Percentiles rank a stretch among this genome's conserved stretches.
These are phyloP conservation scores for Suzukiozyma palmioleophila DNA, from an alignment of 1,139 yeast species.

Conservation along the genomic window DNA sequence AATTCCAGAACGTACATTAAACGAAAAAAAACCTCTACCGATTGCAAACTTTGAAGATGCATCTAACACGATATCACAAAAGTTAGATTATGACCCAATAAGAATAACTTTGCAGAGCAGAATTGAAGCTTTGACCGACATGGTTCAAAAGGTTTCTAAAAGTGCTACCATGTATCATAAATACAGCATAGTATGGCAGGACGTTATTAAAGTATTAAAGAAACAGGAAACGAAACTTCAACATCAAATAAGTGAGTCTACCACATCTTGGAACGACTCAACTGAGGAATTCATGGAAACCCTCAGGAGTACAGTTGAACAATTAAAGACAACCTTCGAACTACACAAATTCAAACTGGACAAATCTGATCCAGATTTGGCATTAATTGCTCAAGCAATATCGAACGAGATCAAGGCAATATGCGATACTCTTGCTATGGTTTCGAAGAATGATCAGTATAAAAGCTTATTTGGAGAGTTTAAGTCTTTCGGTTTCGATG, in stretches of 20 bases:
- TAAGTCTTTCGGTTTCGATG: not conserved
- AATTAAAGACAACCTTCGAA: constrained; percentile 1
- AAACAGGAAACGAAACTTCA: constrained; percentile 24
- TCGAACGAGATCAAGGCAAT: constrained; percentile 1
- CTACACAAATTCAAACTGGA: constrained; percentile 1
- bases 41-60: constrained; percentile 23
- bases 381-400: not conserved
- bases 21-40: not conserved
- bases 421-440: constrained; percentile 1
- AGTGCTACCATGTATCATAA: constrained; percentile 28
- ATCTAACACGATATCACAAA: constrained; percentile 29
- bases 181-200: constrained; percentile 34
- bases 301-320: constrained; percentile 2
- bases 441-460: constrained; percentile 1
- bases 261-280: constrained; percentile 5
- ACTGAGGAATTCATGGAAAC: not conserved
- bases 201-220: constrained; percentile 26
- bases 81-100: constrained; percentile 34
- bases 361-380: not conserved
- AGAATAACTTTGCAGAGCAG: constrained; percentile 25
- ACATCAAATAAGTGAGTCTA: constrained; percentile 14
- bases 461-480: not conserved
- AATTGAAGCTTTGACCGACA: constrained; percentile 25
- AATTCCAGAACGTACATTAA: constrained; percentile 4
- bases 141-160: constrained; percentile 21